Evolutionary conservation across 805 yeast species (phyloP).

Genomic region (Suhomyces emberorum): DNA sequence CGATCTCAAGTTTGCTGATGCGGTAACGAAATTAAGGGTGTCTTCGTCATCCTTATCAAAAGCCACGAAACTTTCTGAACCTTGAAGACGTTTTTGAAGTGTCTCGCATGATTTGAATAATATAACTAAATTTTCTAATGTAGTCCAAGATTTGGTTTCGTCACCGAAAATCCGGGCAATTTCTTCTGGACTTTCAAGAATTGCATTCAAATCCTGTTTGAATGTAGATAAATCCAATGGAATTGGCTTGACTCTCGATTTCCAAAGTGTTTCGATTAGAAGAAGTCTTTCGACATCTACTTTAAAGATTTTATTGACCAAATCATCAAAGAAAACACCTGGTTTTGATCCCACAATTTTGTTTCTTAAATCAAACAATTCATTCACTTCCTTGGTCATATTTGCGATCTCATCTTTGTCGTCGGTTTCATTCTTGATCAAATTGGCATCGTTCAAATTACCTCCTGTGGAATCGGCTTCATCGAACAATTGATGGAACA

Average conservation of each 20-base stretch:
- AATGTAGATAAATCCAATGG: constrained; percentile 46
- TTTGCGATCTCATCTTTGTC: constrained; percentile 63
- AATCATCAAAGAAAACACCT: constrained; percentile 34
- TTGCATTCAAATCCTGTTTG: constrained; percentile 10
- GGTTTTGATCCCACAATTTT: constrained; percentile 12
- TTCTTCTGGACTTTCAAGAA: constrained; percentile 15
- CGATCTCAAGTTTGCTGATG: constrained; percentile 80
- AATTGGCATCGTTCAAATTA: constrained; percentile 11
- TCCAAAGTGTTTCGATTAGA: constrained; percentile 74
- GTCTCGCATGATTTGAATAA: constrained; percentile 47
- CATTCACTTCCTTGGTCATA: constrained; percentile 64
- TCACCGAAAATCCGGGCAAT: constrained; percentile 13
- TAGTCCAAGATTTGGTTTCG: constrained; percentile 56
- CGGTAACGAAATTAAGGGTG: constrained; percentile 80
- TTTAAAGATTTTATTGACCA: constrained; percentile 59
- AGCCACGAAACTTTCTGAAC: constrained; percentile 41
- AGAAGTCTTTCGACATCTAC: constrained; percentile 78
- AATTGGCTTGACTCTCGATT: constrained; percentile 60
- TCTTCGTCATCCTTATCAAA: constrained; percentile 97
- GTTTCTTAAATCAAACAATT: constrained; percentile 42
- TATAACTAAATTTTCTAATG: constrained; percentile 59
- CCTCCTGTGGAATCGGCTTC: constrained; percentile 27
- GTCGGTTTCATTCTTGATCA: constrained; percentile 49
- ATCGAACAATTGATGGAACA: constrained; percentile 77
- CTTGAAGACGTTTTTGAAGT: constrained; percentile 48